These are phyloP conservation scores for Platanthera zijinensis DNA, from an alignment of 106 monocot genomes.

Conservation along the genomic window DNA sequence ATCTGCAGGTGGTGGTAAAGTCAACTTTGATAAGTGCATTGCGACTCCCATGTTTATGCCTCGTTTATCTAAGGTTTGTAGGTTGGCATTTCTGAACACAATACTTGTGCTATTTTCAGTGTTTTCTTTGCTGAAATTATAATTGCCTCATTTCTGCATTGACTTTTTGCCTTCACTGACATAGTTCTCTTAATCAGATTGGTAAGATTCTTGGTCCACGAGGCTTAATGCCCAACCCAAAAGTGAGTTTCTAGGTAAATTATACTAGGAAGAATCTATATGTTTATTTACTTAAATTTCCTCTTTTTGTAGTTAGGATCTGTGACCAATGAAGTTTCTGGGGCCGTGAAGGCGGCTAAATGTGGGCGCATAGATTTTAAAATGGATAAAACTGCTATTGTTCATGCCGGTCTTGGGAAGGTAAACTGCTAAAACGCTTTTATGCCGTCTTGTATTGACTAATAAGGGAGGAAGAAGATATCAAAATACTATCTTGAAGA, in stretches of 20 bases:
- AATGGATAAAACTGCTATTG: conserved; percentile 89
- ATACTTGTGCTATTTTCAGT: neutral
- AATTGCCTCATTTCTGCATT: neutral
- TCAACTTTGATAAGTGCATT: conserved; percentile 95
- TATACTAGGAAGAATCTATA: neutral
- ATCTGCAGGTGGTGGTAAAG: conserved; percentile 73
- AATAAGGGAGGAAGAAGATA: neutral
- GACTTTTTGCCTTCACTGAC: neutral
- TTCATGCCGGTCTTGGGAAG: conserved; percentile 96
- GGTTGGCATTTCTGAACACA: neutral
- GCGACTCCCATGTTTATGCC: conserved; percentile 84
- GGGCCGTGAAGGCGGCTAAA: conserved; percentile 77
- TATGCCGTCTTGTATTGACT: neutral
- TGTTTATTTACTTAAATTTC: neutral
- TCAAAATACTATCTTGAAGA: neutral
- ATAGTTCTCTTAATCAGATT: conserved; percentile 36
- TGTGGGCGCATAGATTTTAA: conserved; percentile 91
- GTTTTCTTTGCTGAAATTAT: neutral
- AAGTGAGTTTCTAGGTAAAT: conserved; percentile 36
- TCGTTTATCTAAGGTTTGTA: conserved; percentile 78
- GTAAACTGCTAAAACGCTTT: conserved; percentile 27
- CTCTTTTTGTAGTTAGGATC: conserved; percentile 69
- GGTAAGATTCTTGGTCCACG: conserved; percentile 93
- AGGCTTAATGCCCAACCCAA: conserved; percentile 96
- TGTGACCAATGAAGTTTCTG: conserved; percentile 82